Conservation (phyloP, 495 filamentous ascomycete genomes). For the Acidiella bohemica region DNA sequence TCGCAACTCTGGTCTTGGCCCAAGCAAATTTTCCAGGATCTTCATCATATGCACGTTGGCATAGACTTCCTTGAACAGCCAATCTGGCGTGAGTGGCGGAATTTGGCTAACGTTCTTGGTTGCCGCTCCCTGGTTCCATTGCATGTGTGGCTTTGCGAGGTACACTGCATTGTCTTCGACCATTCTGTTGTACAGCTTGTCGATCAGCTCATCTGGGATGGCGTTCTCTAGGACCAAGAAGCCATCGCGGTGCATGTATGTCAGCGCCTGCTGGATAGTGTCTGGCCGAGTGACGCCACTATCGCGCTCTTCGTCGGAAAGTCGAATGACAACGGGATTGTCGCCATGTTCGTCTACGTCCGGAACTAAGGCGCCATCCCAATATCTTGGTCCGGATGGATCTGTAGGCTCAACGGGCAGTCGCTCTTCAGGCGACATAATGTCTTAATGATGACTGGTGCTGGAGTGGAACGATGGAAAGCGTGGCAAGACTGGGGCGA, state of each 20-base stretch:
- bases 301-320: slow-evolving; percentile 5
- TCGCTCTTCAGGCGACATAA: too few relatives aligned
- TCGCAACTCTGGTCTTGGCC: slow-evolving; percentile 16
- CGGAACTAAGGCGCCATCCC: slow-evolving; percentile 5
- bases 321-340: slow-evolving; percentile 6
- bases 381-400: slow-evolving; percentile 1
- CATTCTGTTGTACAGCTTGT: slow-evolving; percentile 13
- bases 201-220: slow-evolving; percentile 8
- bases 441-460: too few relatives aligned
- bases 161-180: slow-evolving; percentile 9
- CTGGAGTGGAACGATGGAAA: too few relatives aligned
- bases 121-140: slow-evolving; percentile 7
- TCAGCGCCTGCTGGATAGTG: slow-evolving; percentile 8
- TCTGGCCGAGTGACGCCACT: slow-evolving; percentile 1
- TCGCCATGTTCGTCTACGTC: slow-evolving; percentile 3
- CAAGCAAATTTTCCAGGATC: slow-evolving; percentile 13
- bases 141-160: slow-evolving; percentile 3
- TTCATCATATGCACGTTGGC: slow-evolving; percentile 28
- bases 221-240: slow-evolving; percentile 15
- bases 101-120: slow-evolving; percentile 12
- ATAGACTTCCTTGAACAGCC: slow-evolving; percentile 27
- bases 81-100: slow-evolving; percentile 19
- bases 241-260: slow-evolving; percentile 14
- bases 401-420: too few relatives aligned
- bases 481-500: too few relatives aligned